phyloP scores from a whole-genome alignment of 2,329 filamentous ascomycete genomes.

The Fusarium sp. region DNA sequence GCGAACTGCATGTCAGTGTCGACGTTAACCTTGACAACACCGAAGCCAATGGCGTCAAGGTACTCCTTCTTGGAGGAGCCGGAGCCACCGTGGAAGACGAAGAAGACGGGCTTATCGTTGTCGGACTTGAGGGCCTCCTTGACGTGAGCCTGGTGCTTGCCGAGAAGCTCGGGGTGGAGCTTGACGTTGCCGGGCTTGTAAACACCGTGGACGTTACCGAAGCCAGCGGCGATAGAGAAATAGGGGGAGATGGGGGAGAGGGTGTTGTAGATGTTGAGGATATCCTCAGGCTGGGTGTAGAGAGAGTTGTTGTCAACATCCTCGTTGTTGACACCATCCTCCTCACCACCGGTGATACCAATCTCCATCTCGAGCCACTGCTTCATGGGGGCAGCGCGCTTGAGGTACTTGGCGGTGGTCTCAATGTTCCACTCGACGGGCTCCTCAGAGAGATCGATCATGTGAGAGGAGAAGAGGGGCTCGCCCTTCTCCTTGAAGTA shows the following conservation, averaged over 20 bases:
- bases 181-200: conserved; percentile 99
- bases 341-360: conserved; percentile 92
- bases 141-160: conserved; percentile 95
- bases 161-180: conserved; percentile 93
- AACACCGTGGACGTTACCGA: conserved; percentile 99
- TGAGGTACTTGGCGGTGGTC: conserved; percentile 91
- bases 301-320: conserved; percentile 95
- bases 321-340: conserved; percentile 99
- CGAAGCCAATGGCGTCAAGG: conserved; percentile 86
- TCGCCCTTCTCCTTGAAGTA: conserved; percentile 95
- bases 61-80: conserved; percentile 93
- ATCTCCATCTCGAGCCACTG: conserved; percentile 98
- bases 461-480: conserved; percentile 95
- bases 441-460: conserved; percentile 98
- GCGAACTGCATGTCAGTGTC: conserved; percentile 98
- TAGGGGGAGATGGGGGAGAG: conserved; percentile 88
- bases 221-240: conserved; percentile 98
- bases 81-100: conserved; percentile 99
- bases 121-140: conserved; percentile 78
- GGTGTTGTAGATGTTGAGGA: conserved; percentile 89
- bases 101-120: conserved; percentile 93
- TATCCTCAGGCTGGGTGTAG: conserved; percentile 98
- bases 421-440: conserved; percentile 88
- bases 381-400: conserved; percentile 95
- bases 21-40: conserved; percentile 99